Conservation (phyloP, 306 rosid genomes). For the Hippophae tibetana region DNA sequence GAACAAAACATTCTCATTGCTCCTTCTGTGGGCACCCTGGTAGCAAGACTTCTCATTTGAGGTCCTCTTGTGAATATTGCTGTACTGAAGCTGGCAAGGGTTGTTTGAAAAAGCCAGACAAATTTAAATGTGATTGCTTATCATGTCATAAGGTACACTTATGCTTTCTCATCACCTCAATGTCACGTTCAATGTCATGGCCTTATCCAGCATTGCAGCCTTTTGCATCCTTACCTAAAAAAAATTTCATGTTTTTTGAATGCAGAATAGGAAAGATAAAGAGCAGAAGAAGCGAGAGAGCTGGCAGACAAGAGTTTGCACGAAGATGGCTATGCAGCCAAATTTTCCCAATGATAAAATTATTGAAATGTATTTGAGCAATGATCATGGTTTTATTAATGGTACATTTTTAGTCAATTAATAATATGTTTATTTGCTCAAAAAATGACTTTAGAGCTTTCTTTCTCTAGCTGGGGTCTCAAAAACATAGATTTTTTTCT, state of each 20-base stretch:
- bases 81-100: conserved; percentile 30
- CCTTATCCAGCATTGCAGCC: neutral
- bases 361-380: conserved; percentile 56
- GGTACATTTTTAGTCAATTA: conserved; percentile 34
- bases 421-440: neutral
- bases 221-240: neutral
- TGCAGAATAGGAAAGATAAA: conserved; percentile 59
- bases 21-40: conserved; percentile 97
- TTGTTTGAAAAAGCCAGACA: conserved; percentile 58
- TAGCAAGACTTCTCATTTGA: conserved; percentile 51
- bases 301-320: conserved; percentile 51
- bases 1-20: conserved; percentile 58
- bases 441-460: neutral
- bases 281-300: conserved; percentile 44
- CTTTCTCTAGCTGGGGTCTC: neutral
- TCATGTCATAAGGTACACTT: conserved; percentile 55
- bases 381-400: conserved; percentile 43
- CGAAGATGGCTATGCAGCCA: conserved; percentile 57
- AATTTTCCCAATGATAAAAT: conserved; percentile 61
- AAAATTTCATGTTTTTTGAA: conserved; percentile 14
- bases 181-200: conserved; percentile 9
- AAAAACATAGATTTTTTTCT: no score
- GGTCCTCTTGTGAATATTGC: conserved; percentile 54
- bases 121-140: conserved; percentile 69
- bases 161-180: conserved; percentile 3